Evolutionary conservation across 2,329 filamentous ascomycete genomes (phyloP).

Genomic region (Fusarium udum): DNA sequence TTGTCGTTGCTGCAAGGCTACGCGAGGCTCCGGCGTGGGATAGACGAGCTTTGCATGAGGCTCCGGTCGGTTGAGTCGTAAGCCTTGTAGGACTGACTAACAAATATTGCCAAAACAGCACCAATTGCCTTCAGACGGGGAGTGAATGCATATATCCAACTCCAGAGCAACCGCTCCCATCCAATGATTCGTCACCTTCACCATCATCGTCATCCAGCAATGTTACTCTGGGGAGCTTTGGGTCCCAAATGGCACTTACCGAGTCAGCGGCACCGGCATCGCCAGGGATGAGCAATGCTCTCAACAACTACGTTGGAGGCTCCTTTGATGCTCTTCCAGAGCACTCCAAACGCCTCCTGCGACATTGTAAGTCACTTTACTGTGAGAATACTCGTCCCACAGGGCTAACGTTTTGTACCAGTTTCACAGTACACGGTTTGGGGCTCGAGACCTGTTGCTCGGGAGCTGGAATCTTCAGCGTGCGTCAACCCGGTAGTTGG

Average conservation of each 20-base stretch:
- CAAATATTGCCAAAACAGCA: constrained; percentile 46
- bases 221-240: constrained; percentile 13
- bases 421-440: constrained; percentile 54
- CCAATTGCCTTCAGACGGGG: constrained; percentile 57
- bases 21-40: constrained; percentile 24
- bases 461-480: constrained; percentile 47
- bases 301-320: constrained; percentile 46
- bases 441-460: constrained; percentile 52
- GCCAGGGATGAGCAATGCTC: constrained; percentile 33
- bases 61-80: constrained; percentile 11
- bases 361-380: constrained; percentile 40
- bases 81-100: constrained; percentile 30
- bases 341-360: constrained; percentile 44
- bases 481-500: constrained; percentile 30
- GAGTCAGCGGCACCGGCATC: constrained; percentile 25
- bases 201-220: constrained; percentile 32
- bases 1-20: constrained; percentile 34
- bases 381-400: background rate
- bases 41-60: constrained; percentile 39
- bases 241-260: constrained; percentile 24
- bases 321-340: constrained; percentile 46
- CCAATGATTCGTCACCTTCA: constrained; percentile 38
- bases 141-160: constrained; percentile 53
- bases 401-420: constrained; percentile 37
- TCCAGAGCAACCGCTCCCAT: constrained; percentile 39